Base-by-base conservation (phyloP, 164 flowering plant species). In the Hamamelis virginiana region DNA sequence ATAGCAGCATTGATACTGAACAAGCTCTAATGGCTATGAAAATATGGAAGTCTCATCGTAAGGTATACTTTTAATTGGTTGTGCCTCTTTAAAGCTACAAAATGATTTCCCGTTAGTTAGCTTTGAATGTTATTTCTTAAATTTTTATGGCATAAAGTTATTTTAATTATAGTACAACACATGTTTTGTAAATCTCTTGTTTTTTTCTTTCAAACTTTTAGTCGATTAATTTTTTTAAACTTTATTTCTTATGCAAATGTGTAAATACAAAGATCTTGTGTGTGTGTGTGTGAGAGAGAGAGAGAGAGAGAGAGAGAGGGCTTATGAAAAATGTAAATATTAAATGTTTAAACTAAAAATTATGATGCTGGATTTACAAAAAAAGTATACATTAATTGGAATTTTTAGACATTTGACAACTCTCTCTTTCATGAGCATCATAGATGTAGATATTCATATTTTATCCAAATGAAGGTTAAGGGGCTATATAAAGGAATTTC, bases 1-100 rank as follows among this genome's bases (percentile, higher is more conserved):
- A 96, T 82, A 67, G 97, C 65, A 92, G 98, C 76, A 80, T 96
- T 74, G 99, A 92, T 75, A 93, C 89, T 66, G 91, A 88, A 51
- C 86, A 91, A 75, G 94, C 99, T 72, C 88, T 96, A 21, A 75
- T 48, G 78, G 85, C 98, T 56, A 96, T 96, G 98, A 85, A 83
- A 80, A 86, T 91, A 14, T 93, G 77, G 77, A 90, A 85, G 78
- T 84, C 91, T 41, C 96, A 86, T 70, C 92, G 98, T 19, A 96
- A 96, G 91, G 99, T 89, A 67, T 53, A 33, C 65, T 19, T 57
- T 45, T 14, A 28, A 44, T 63, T 59, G 16, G 1, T 72, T 18
- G 26, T 55, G 51, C 52, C 68, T 46, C 15, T 26, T 28, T 41
- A 51, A 23, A 8, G 33, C 12, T 28, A 11, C 25, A 52, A 3